Conservation (phyloP, 2,329 filamentous ascomycete species). For the Chaetomium sp. region DNA sequence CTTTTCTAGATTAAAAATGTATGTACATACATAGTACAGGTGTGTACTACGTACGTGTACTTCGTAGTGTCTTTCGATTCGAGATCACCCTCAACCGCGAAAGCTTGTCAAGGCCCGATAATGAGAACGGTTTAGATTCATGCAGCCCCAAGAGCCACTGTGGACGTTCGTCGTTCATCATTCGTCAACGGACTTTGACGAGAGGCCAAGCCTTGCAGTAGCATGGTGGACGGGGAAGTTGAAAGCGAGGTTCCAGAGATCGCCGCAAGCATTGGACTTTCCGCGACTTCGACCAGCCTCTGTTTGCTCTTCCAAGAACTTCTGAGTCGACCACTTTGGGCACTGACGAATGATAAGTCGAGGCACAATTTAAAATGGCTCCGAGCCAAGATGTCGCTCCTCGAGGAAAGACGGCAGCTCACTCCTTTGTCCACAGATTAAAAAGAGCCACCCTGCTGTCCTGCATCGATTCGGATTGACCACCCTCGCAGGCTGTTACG, state of each 20-base stretch:
- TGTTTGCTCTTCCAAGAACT: too few relatives aligned
- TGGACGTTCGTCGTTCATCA: too few relatives aligned
- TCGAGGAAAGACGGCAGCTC: too few relatives aligned
- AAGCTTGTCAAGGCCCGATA: neutral
- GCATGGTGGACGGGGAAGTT: neutral
- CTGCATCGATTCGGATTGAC: constrained; percentile 5
- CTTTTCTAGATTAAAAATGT: neutral
- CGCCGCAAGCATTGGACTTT: too few relatives aligned
- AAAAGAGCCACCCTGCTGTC: neutral
- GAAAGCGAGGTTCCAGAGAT: too few relatives aligned
- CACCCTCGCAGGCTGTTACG: constrained; percentile 13
- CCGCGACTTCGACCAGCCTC: too few relatives aligned
- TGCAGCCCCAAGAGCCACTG: neutral
- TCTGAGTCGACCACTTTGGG: too few relatives aligned
- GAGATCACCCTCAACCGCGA: neutral
- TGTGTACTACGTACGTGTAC: neutral
- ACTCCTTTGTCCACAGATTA: too few relatives aligned
- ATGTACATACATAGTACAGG: neutral
- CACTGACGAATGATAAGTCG: too few relatives aligned
- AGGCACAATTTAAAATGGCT: too few relatives aligned
- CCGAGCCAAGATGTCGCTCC: too few relatives aligned
- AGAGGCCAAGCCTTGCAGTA: neutral
- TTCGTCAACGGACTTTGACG: neutral
- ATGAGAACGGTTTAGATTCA: neutral
- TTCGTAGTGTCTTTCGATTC: neutral